Conservation (phyloP, 495 filamentous ascomycete genomes). For the Penicillium odoratum region DNA sequence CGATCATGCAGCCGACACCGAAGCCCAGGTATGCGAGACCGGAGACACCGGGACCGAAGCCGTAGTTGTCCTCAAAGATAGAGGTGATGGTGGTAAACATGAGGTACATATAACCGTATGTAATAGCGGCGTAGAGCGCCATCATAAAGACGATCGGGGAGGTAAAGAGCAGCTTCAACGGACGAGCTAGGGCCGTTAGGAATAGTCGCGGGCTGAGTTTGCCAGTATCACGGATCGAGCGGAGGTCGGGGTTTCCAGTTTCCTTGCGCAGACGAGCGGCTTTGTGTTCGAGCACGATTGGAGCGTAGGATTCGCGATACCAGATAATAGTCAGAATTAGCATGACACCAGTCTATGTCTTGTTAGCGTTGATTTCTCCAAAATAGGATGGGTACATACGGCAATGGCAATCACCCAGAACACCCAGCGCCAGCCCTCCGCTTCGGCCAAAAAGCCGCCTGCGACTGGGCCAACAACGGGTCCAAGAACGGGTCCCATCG, state of each 20-base stretch:
- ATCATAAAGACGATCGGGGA: slow-evolving; percentile 61
- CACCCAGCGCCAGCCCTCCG: slow-evolving; percentile 83
- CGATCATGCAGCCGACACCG: slow-evolving; percentile 50
- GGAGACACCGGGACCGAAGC: slow-evolving; percentile 56
- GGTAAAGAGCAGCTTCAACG: slow-evolving; percentile 50
- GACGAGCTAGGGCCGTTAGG: slow-evolving; percentile 42
- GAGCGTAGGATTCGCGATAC: slow-evolving; percentile 64
- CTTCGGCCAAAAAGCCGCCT: slow-evolving; percentile 67
- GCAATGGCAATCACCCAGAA: slow-evolving; percentile 68
- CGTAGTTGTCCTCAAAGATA: slow-evolving; percentile 55
- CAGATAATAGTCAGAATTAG: slow-evolving; percentile 49
- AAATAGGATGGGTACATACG: not conserved
- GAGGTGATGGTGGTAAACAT: slow-evolving; percentile 61
- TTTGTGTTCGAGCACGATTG: slow-evolving; percentile 62
- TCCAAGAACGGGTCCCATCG: slow-evolving; percentile 76
- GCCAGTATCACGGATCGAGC: slow-evolving; percentile 31
- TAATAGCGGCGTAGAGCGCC: slow-evolving; percentile 51
- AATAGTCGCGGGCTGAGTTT: slow-evolving; percentile 33
- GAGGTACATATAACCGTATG: slow-evolving; percentile 63
- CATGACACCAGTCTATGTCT: slow-evolving; percentile 27
- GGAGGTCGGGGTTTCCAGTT: slow-evolving; percentile 46
- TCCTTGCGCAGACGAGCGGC: slow-evolving; percentile 62
- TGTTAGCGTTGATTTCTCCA: too few relatives aligned
- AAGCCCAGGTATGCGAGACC: slow-evolving; percentile 58
- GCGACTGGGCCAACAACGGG: slow-evolving; percentile 61